These are phyloP conservation scores for Phyllosticta capitalensis DNA, from an alignment of 2,329 filamentous ascomycete species.

Conservation along the genomic window DNA sequence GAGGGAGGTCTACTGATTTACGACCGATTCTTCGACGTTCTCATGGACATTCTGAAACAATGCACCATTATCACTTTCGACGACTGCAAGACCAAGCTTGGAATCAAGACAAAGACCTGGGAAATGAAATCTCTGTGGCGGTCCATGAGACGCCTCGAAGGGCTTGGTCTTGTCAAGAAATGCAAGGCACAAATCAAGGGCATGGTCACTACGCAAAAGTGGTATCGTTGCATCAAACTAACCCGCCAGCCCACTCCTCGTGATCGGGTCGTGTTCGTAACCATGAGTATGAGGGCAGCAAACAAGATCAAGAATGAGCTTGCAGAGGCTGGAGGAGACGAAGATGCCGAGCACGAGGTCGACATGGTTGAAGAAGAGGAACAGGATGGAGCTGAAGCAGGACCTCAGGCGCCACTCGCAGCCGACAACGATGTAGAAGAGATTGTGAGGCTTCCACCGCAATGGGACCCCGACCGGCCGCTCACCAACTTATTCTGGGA, in stretches of 20 bases:
- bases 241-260: constrained; percentile 27
- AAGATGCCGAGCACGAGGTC: constrained; percentile 8
- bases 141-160: constrained; percentile 31
- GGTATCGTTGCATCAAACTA: constrained; percentile 31
- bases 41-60: constrained; percentile 42
- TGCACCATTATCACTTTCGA: constrained; percentile 42
- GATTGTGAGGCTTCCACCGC: constrained; percentile 32
- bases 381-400: constrained; percentile 17
- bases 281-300: constrained; percentile 16
- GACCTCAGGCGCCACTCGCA: constrained; percentile 14
- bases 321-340: constrained; percentile 4
- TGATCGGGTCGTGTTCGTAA: constrained; percentile 25
- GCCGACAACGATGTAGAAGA: constrained; percentile 21
- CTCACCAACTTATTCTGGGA: constrained; percentile 45
- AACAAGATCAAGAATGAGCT: background rate
- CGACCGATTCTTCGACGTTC: constrained; percentile 37
- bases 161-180: constrained; percentile 31
- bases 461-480: constrained; percentile 46
- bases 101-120: constrained; percentile 21
- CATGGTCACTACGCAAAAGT: constrained; percentile 15
- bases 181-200: constrained; percentile 29
- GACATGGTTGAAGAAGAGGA: constrained; percentile 18
- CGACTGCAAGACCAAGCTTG: constrained; percentile 37
- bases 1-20: constrained; percentile 36
- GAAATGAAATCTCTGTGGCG: constrained; percentile 30